Base-by-base conservation (phyloP, 768 basidiomycete species). In the Termitomyces sp. region DNA sequence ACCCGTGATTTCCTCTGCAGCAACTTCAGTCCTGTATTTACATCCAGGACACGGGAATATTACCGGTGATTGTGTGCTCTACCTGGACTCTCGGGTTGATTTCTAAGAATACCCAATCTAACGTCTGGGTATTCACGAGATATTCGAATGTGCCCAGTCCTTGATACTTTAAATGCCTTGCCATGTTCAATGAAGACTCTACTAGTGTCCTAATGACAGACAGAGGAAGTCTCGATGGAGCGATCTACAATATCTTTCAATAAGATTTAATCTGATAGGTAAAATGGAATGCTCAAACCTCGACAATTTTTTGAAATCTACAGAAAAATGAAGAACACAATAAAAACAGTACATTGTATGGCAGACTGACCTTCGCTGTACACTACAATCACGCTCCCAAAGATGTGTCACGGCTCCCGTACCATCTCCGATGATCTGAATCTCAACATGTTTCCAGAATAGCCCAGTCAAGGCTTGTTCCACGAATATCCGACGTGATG, bases 111-210 rank as follows among this genome's bases (percentile, higher is more conserved):
- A 93, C 91, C 76, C 92, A 90, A 61, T 89, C 76, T 61, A 83
- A 81, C 66, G 82, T 80, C 63, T 87, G 82, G 66, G 67, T 55
- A 53, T 94, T 91, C 64, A 94, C 84, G 61, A 95, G 78, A 78
- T 91, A 95, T 75, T 95, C 93, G 46, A 89, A 91, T 18, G 93
- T 95, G 57, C 93, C 92, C 16, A 93, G 89, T 65, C 93, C 92
- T 60, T 86, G 79, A 75, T 95, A 95, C 24, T 82, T 80, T 58
- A 95, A 85, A 41, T 85, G 82, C 64, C 75, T 78, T 51, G 89
- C 90, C 58, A 95, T 81, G 74, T 86, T 93, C 69, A 91, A 80
- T 5, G 93, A 93, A 62, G 92, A 89, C 34, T 74, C 70, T 37
- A 89, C 68, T 61, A 95, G 84, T 16, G 84, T 84, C 65, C 84